Percentiles rank a stretch among this genome's conserved stretches.
phyloP scores from a whole-genome alignment of 164 flowering plant species.

The Nelumbo lutea region DNA sequence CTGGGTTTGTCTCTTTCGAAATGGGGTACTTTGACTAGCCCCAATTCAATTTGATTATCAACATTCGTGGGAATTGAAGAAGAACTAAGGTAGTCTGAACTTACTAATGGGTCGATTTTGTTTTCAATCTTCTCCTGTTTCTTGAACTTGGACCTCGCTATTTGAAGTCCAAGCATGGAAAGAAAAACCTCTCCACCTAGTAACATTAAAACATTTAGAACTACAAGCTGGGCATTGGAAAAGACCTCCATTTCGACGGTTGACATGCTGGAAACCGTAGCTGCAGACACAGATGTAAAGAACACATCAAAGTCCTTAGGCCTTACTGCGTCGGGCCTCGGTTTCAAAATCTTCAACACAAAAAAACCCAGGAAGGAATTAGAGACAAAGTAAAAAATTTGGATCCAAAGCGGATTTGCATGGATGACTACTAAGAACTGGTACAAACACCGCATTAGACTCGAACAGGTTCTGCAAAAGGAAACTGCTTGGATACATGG shows the following conservation, averaged over 20 bases:
- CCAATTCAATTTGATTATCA: slow-evolving; percentile 13
- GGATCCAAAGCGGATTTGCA: slow-evolving; percentile 32
- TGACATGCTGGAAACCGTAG: no score
- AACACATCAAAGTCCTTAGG: slow-evolving; percentile 43
- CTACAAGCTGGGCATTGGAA: no score
- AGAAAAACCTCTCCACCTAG: slow-evolving; percentile 65
- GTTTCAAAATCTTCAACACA: slow-evolving; percentile 30
- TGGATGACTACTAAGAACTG: slow-evolving; percentile 9
- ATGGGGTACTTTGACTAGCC: not conserved
- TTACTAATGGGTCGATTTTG: not conserved
- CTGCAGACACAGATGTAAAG: slow-evolving; percentile 42
- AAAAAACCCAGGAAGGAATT: slow-evolving; percentile 42
- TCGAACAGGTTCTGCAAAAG: slow-evolving; percentile 1
- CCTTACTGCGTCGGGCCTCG: slow-evolving; percentile 14
- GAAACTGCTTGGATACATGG: slow-evolving; percentile 5
- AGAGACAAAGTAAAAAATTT: slow-evolving; percentile 39
- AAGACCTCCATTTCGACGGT: no score
- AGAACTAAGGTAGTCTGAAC: not conserved
- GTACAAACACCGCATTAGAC: not conserved
- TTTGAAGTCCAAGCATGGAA: slow-evolving; percentile 44
- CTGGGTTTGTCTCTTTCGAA: not conserved
- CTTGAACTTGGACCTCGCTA: slow-evolving; percentile 17
- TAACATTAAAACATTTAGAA: no score
- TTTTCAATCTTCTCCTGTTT: not conserved
- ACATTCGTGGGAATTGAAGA: not conserved